These are phyloP conservation scores for Hericium coralloides DNA, from an alignment of 768 basidiomycete genomes.

Conservation along the genomic window DNA sequence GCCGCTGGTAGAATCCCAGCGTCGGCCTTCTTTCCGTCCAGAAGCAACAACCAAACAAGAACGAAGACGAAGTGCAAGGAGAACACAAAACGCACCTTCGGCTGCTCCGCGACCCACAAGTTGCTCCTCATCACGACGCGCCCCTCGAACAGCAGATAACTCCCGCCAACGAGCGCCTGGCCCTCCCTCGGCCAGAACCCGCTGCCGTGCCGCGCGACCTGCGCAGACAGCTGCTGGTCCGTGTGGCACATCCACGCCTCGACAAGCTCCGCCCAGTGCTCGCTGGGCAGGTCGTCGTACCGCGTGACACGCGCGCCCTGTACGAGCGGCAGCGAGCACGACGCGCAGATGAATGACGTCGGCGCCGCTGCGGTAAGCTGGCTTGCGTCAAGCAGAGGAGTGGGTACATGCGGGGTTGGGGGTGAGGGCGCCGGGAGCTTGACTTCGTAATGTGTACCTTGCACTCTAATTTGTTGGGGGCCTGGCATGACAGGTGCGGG, in stretches of 20 bases:
- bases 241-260: slow-evolving; percentile 98
- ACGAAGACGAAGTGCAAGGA: slow-evolving; percentile 4
- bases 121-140: slow-evolving; percentile 45
- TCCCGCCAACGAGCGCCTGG: slow-evolving; percentile 82
- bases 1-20: slow-evolving; percentile 63
- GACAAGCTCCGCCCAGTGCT: slow-evolving; percentile 95
- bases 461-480: slow-evolving; percentile 46
- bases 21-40: slow-evolving; percentile 94
- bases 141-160: slow-evolving; percentile 75
- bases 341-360: slow-evolving; percentile 64
- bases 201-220: slow-evolving; percentile 46
- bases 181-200: slow-evolving; percentile 74
- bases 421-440: slow-evolving; percentile 40
- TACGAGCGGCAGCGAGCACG: slow-evolving; percentile 67
- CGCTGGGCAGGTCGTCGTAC: slow-evolving; percentile 87
- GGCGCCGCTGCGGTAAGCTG: slow-evolving; percentile 50
- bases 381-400: slow-evolving; percentile 59
- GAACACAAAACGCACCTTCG: slow-evolving; percentile 44
- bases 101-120: slow-evolving; percentile 32
- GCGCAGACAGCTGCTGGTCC: slow-evolving; percentile 75
- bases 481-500: slow-evolving; percentile 53
- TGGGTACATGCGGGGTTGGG: slow-evolving; percentile 15
- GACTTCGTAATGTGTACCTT: slow-evolving; percentile 58
- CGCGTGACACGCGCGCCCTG: slow-evolving; percentile 36
- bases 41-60: slow-evolving; percentile 1